Evolutionary conservation across 2,329 filamentous ascomycete genomes (phyloP), one percentile per base, ranked within the genome.

Genomic region (Fusarium globosum): DNA sequence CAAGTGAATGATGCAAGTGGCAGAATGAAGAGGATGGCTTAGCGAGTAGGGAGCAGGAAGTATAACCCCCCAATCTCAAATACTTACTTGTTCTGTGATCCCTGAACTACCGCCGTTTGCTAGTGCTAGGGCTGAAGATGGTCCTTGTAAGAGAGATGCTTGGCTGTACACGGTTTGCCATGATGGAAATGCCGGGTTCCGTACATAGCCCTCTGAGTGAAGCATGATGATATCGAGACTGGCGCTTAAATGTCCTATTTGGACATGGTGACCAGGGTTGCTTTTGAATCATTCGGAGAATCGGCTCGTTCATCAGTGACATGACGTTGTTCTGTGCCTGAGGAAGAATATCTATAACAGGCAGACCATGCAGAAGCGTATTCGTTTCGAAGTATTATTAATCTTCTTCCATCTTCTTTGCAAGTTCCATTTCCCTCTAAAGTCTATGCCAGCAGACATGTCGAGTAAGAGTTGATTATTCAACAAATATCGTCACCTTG

Each of bases 51-150:
- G 38, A 48, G 20, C 9, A n/a, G 14, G 45, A 14, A 14, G n/a
- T 35, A 35, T 7, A 35, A 51, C 28, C 33, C 26, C 23, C 26
- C 13, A 51, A 28, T 36, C 23, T 59, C 42, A 26, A 49, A 38
- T 20, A 36, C 20, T 51, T 38, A 49, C 33, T 36, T 58, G 35
- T 39, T 38, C 36, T 20, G 35, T 57, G 36, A 56, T 57, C 46
- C 61, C 51, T 66, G 53, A 36, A 48, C 36, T 48, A 41, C 46
- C 35, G 38, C 41, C 12, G 26, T 43, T 43, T 36, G 33, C 51
- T 61, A 42, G 57, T 28, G 51, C 71, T 74, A 74, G 64, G 64
- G 71, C 71, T 72, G 64, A 62, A 72, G 38, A 52, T 35, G 55
- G 38, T 63, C 48, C 57, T 51, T 59, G 71, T 52, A 52, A 65